These are phyloP conservation scores for Pleurotus sapidus DNA, from an alignment of 768 basidiomycete genomes.

Conservation along the genomic window DNA sequence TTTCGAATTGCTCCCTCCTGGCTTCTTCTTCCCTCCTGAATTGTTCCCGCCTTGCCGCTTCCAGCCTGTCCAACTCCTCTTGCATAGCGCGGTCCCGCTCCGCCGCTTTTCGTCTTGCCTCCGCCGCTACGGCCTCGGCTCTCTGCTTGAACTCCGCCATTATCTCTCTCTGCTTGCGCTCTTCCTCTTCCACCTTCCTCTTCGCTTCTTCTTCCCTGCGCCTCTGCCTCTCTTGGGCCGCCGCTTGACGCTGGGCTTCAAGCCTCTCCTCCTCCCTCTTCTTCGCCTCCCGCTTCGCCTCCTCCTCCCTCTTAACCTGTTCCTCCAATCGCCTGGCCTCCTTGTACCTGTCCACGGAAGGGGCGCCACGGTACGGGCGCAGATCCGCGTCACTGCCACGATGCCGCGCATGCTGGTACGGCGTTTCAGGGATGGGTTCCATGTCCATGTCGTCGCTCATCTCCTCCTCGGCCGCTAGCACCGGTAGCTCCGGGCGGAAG, in stretches of 20 bases:
- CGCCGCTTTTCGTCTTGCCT: constrained; percentile 20
- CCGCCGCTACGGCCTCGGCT: constrained; percentile 17
- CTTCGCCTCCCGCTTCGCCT: background rate
- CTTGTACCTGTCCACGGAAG: background rate
- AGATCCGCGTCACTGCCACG: constrained; percentile 5
- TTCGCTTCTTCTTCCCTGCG: constrained; percentile 10
- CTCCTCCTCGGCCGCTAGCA: background rate
- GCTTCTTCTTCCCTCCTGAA: constrained; percentile 17
- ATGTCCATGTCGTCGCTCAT: constrained; percentile 3
- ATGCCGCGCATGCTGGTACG: background rate
- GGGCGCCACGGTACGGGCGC: background rate
- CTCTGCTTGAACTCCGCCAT: background rate
- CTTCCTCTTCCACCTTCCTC: constrained; percentile 16
- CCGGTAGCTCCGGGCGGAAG: constrained; percentile 5
- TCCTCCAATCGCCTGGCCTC: constrained; percentile 2
- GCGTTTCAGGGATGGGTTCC: background rate
- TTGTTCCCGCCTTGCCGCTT: constrained; percentile 18
- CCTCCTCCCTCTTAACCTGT: constrained; percentile 4
- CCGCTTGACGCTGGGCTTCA: constrained; percentile 16
- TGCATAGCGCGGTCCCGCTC: background rate
- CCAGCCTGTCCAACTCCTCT: background rate
- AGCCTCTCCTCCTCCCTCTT: constrained; percentile 4
- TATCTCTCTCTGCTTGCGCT: constrained; percentile 8
- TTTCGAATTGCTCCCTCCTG: too few species aligned
- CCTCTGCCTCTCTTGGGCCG: constrained; percentile 1